phyloP scores from a whole-genome alignment of 2,329 filamentous ascomycete genomes.

The Chalaropsis ovoidea region DNA sequence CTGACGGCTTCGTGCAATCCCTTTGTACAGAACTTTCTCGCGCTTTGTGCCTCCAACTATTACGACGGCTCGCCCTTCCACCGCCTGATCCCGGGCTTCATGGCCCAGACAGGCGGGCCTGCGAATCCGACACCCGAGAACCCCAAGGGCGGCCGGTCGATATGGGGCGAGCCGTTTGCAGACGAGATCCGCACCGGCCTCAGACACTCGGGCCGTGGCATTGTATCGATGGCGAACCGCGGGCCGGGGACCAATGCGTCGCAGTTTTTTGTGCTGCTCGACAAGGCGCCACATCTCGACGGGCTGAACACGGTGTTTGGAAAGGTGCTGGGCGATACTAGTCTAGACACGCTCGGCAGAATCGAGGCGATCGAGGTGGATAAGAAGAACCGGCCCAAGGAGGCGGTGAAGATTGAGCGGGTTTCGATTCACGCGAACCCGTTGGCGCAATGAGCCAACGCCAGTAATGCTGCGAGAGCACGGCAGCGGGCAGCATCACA shows the following conservation, averaged over 20 bases:
- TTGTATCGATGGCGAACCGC: conserved; percentile 71
- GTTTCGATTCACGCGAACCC: conserved; percentile 74
- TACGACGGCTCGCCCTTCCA: conserved; percentile 69
- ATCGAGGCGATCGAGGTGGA: conserved; percentile 65
- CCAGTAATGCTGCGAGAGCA: not conserved
- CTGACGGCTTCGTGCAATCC: not conserved
- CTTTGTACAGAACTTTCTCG: conserved; percentile 63
- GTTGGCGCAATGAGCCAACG: conserved; percentile 45
- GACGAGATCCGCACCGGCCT: conserved; percentile 69
- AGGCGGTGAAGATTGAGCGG: conserved; percentile 54
- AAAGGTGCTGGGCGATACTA: conserved; percentile 56
- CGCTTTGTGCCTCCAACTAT: conserved; percentile 69
- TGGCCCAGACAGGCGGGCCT: conserved; percentile 64
- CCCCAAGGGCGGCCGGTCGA: conserved; percentile 59
- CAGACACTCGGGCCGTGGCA: conserved; percentile 56
- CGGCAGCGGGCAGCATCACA: not conserved
- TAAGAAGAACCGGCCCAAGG: conserved; percentile 64
- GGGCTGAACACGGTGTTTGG: conserved; percentile 79
- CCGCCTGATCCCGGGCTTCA: conserved; percentile 70
- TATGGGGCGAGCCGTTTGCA: conserved; percentile 64
- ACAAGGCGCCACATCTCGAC: conserved; percentile 68
- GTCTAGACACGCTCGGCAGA: conserved; percentile 54
- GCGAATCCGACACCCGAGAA: conserved; percentile 46
- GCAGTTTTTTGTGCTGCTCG: conserved; percentile 74
- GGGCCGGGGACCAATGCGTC: conserved; percentile 63